Percentiles rank a stretch among this genome's conserved stretches.
These are phyloP conservation scores for Suillus hirtellus DNA, from an alignment of 768 basidiomycete species.

Conservation along the genomic window DNA sequence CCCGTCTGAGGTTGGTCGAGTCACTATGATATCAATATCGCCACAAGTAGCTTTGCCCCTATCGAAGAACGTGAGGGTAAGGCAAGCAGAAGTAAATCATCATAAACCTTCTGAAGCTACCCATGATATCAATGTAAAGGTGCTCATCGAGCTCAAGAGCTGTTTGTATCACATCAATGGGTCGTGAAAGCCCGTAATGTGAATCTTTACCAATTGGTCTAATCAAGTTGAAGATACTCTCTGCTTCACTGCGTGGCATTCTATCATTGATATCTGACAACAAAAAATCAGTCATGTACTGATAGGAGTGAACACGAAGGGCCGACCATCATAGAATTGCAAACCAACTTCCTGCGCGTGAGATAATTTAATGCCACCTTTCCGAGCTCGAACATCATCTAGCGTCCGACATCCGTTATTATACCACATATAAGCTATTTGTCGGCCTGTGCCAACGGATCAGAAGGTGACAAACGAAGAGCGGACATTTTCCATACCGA, in stretches of 20 bases:
- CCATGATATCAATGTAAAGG: slow-evolving; percentile 85
- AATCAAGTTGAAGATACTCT: slow-evolving; percentile 69
- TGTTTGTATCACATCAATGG: slow-evolving; percentile 26
- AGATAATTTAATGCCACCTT: slow-evolving; percentile 61
- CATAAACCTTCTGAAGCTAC: slow-evolving; percentile 74
- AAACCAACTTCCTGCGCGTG: slow-evolving; percentile 67
- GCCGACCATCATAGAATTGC: slow-evolving; percentile 65
- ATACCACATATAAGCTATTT: slow-evolving; percentile 74
- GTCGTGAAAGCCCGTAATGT: background rate
- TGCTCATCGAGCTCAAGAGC: slow-evolving; percentile 71
- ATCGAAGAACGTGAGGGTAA: background rate
- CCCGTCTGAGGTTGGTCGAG: slow-evolving; percentile 71
- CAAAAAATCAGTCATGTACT: background rate
- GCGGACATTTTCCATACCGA: slow-evolving; percentile 52
- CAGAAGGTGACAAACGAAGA: background rate
- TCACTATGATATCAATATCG: slow-evolving; percentile 90
- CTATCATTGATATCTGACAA: slow-evolving; percentile 73
- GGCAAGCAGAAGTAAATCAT: slow-evolving; percentile 1
- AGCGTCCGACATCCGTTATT: slow-evolving; percentile 74
- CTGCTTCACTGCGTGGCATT: slow-evolving; percentile 83
- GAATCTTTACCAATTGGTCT: slow-evolving; percentile 59
- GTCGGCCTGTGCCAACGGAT: slow-evolving; percentile 47
- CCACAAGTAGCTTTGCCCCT: slow-evolving; percentile 85
- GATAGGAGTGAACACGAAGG: background rate
- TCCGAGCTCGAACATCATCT: slow-evolving; percentile 64